Evolutionary conservation across 2,329 filamentous ascomycete species (phyloP).

Genomic region (Beauveria sp.): DNA sequence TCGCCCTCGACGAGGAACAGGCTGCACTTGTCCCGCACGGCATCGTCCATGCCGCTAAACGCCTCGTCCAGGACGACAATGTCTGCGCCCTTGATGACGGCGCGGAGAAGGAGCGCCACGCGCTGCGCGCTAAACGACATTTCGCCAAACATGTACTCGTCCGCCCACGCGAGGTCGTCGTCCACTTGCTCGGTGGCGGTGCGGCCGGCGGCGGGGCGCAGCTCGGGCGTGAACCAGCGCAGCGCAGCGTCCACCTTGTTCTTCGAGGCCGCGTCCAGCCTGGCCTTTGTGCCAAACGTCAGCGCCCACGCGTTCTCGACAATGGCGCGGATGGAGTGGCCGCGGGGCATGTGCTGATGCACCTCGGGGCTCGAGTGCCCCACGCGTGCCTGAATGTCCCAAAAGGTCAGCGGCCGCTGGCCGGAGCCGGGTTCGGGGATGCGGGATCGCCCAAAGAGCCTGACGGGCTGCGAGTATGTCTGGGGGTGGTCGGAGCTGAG

Average conservation of each 20-base stretch:
- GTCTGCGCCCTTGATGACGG: constrained; percentile 72
- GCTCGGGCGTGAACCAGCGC: constrained; percentile 68
- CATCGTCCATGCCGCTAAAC: constrained; percentile 77
- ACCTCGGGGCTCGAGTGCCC: constrained; percentile 93
- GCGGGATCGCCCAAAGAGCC: constrained; percentile 74
- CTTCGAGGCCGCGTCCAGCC: constrained; percentile 48
- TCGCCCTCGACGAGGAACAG: constrained; percentile 67
- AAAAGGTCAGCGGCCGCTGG: constrained; percentile 71
- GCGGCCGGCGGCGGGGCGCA: constrained; percentile 46
- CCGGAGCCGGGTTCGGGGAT: constrained; percentile 63
- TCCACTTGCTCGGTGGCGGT: neutral
- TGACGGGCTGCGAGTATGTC: constrained; percentile 81
- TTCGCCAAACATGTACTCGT: constrained; percentile 60
- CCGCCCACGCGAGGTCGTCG: constrained; percentile 53
- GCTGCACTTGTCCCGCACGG: constrained; percentile 78
- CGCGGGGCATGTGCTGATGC: constrained; percentile 82
- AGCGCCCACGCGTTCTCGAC: constrained; percentile 87
- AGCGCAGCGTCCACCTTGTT: constrained; percentile 62
- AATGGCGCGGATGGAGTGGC: constrained; percentile 63
- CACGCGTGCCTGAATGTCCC: constrained; percentile 83
- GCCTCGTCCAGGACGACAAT: constrained; percentile 82
- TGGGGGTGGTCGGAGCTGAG: constrained; percentile 96
- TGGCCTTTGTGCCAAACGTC: constrained; percentile 68
- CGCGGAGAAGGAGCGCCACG: constrained; percentile 74
- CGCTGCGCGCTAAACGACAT: constrained; percentile 77